Base-by-base conservation (phyloP, 2,329 filamentous ascomycete genomes). In the Penicillium sp. region DNA sequence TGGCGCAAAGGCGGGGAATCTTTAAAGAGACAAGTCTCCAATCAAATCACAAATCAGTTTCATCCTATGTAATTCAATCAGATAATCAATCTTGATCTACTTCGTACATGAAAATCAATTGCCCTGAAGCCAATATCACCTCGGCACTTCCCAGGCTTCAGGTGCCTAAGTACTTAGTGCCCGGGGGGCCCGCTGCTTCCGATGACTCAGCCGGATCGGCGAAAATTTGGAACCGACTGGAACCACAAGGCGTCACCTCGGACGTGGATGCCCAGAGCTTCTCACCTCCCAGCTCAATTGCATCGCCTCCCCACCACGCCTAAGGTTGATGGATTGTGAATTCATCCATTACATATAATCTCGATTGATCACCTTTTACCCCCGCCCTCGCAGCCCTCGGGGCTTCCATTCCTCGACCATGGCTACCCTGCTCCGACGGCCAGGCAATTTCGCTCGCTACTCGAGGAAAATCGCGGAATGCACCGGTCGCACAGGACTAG, bases 361-460 rank as follows among this genome's bases (percentile, higher is more conserved):
- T 56, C 55, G 59, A 62, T 62, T 64, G 61, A 62, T 57, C 39
- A 61, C 58, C 59, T 47, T 47, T 53, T 57, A 59, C 61, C 60
- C 53, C 61, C 55, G 55, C 63, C 57, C 58, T 64, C 60, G 54
- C 53, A 61, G 56, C 60, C 68, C 67, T 68, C 59, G 58, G 67
- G 69, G 68, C 67, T 68, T 57, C 61, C 56, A 59, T 62, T 67
- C 66, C 66, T 72, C 71, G 74, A 78, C 71, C 74, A 89, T 89
- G 86, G 85, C 84, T 71, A 83, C 83, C 67, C 78, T 86, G 67
- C 76, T 88, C 63, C 83, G 85, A 72, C 84, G 84, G 73, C 81
- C 86, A 71, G 83, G 84, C 77, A 82, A 84, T 72, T 76, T 89
- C 70, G 83, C 84, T 75, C 81, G 82, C 71, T 78, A 84, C 68